Conservation (phyloP, 2,329 filamentous ascomycete species). For the Penicillium decumbens region DNA sequence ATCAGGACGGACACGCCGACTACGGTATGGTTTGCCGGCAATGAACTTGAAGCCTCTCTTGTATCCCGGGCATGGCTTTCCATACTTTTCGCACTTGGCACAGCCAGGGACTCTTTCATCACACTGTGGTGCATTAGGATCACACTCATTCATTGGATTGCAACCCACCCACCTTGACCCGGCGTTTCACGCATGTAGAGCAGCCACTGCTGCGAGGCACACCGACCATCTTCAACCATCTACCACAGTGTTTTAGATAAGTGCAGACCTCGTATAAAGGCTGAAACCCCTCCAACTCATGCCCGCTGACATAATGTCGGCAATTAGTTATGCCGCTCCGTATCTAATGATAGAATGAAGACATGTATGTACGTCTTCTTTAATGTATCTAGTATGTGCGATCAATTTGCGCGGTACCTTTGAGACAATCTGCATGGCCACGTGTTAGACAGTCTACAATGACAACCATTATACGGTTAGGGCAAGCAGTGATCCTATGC, state of each 20-base stretch:
- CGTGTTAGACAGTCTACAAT: not conserved
- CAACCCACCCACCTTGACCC: slow-evolving; percentile 23
- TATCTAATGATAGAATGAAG: too few relatives aligned
- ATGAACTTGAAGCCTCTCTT: slow-evolving; percentile 34
- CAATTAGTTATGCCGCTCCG: slow-evolving; percentile 8
- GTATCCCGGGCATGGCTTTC: slow-evolving; percentile 34
- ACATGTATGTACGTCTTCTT: too few relatives aligned
- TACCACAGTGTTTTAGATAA: not conserved
- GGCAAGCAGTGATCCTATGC: not conserved
- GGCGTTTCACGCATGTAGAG: slow-evolving; percentile 25
- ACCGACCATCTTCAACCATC: slow-evolving; percentile 21
- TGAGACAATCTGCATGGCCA: not conserved
- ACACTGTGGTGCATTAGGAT: slow-evolving; percentile 24
- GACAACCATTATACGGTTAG: not conserved
- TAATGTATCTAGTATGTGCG: too few relatives aligned
- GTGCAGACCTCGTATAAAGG: not conserved
- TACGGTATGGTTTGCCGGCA: slow-evolving; percentile 28
- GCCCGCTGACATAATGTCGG: slow-evolving; percentile 8
- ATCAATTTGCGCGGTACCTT: not conserved
- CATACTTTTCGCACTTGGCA: slow-evolving; percentile 32
- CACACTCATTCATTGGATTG: not conserved
- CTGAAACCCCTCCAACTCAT: not conserved
- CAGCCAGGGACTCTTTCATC: slow-evolving; percentile 33
- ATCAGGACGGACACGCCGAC: slow-evolving; percentile 9
- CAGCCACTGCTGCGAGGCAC: slow-evolving; percentile 27